A percentile compares a stretch with the other conserved stretches of the same genome.
Conservation (phyloP, 148 eudicot species). For the Dianthus caryophyllus region DNA sequence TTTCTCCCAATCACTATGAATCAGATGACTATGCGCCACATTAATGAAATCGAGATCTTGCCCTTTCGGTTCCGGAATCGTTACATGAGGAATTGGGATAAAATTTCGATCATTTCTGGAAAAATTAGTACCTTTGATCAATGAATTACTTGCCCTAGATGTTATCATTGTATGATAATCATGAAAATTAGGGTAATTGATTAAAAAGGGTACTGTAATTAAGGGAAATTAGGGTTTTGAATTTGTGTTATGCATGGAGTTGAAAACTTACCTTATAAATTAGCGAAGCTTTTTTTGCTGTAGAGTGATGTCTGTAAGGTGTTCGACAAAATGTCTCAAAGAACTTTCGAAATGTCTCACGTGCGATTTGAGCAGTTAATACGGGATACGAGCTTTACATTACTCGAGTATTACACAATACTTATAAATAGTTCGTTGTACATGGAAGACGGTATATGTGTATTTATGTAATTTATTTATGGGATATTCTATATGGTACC, state of each 20-base stretch:
- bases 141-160: slow-evolving; percentile 7
- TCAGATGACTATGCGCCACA: slow-evolving; percentile 70
- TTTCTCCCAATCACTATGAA: slow-evolving; percentile 69
- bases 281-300: not conserved
- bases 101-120: slow-evolving; percentile 27
- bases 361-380: too few relatives aligned
- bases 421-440: too few relatives aligned
- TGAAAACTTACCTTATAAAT: slow-evolving; percentile 5
- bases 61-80: slow-evolving; percentile 60
- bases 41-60: slow-evolving; percentile 79
- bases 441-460: too few relatives aligned
- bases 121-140: slow-evolving; percentile 9
- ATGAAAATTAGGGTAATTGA: not conserved
- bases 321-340: slow-evolving; percentile 9
- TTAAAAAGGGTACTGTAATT: slow-evolving; percentile 5
- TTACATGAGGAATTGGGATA: slow-evolving; percentile 66
- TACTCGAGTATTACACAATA: too few relatives aligned
- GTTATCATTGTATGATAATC: slow-evolving; percentile 16
- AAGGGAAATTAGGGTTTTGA: not conserved
- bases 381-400: too few relatives aligned
- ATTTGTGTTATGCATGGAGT: not conserved
- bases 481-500: too few relatives aligned
- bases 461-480: too few relatives aligned
- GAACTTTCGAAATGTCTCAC: not conserved
- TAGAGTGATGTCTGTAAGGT: not conserved